phyloP scores from a whole-genome alignment of 352 stramenopile genomes.

The Nothophytophthora sp. region DNA sequence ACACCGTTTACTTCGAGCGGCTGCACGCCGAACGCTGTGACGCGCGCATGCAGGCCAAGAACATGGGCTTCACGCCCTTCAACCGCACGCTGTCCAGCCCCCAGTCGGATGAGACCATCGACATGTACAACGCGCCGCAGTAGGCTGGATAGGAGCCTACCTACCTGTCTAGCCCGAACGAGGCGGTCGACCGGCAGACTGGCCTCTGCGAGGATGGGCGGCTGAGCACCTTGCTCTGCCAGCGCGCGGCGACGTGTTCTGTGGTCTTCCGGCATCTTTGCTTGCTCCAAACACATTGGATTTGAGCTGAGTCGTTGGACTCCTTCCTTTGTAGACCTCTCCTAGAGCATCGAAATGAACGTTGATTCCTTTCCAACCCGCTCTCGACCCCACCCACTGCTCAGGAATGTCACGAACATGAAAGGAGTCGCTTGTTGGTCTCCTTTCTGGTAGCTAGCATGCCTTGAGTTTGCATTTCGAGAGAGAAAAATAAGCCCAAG shows the following conservation, averaged over 20 bases:
- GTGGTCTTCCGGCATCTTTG: slow-evolving; percentile 12
- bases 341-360: slow-evolving; percentile 43
- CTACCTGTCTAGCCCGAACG: slow-evolving; percentile 7
- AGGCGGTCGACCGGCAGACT: no score
- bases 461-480: no score
- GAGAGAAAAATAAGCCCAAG: no score
- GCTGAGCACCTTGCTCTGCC: no score
- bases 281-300: slow-evolving; percentile 12
- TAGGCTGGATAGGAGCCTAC: slow-evolving; percentile 29
- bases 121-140: slow-evolving; percentile 89
- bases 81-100: slow-evolving; percentile 78
- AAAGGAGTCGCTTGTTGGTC: no score
- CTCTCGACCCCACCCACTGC: slow-evolving; percentile 8
- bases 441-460: slow-evolving; percentile 6
- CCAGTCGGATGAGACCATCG: slow-evolving; percentile 82
- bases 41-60: slow-evolving; percentile 84
- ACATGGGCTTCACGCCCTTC: slow-evolving; percentile 76
- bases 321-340: slow-evolving; percentile 28
- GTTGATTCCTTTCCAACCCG: slow-evolving; percentile 22
- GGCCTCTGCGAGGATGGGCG: no score
- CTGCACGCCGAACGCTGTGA: slow-evolving; percentile 82
- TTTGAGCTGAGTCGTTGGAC: slow-evolving; percentile 6
- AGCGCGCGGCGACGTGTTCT: slow-evolving; percentile 15
- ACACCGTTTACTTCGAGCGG: slow-evolving; percentile 83
- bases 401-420: slow-evolving; percentile 1